Evolutionary conservation across 345 rosid genomes (phyloP).

Genomic region (Sapria himalayana): DNA sequence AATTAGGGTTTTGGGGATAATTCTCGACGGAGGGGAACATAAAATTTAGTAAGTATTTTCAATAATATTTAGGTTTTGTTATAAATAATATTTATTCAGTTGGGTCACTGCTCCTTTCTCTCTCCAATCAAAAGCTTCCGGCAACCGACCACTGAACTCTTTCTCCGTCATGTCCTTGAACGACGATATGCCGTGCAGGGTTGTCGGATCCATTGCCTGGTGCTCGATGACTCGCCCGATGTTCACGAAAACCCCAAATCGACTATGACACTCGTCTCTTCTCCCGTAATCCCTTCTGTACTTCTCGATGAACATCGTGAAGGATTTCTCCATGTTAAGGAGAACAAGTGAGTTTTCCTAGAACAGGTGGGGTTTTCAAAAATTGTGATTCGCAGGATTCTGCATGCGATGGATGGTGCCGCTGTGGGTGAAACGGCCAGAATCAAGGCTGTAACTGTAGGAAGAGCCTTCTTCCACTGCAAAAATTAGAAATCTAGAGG

Average conservation of each 20-base stretch:
- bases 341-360: not conserved
- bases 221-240: constrained; percentile 53
- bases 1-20: no score
- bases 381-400: constrained; percentile 7
- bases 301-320: constrained; percentile 32
- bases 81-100: no score
- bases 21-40: no score
- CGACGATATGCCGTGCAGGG: constrained; percentile 53
- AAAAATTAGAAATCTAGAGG: no score
- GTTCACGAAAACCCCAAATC: constrained; percentile 57
- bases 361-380: not conserved
- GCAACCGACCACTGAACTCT: constrained; percentile 54
- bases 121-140: constrained; percentile 67
- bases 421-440: no score
- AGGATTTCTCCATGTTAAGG: constrained; percentile 23
- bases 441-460: no score
- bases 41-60: no score
- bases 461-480: no score
- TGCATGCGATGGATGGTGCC: not conserved
- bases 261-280: constrained; percentile 47
- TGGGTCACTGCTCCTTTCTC: constrained; percentile 80
- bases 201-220: constrained; percentile 56
- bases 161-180: constrained; percentile 65
- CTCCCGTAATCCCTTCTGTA: constrained; percentile 36
- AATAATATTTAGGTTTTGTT: no score